Conservation (phyloP, 192 early-diverging fungal species). For the Entomortierella lignicola region DNA sequence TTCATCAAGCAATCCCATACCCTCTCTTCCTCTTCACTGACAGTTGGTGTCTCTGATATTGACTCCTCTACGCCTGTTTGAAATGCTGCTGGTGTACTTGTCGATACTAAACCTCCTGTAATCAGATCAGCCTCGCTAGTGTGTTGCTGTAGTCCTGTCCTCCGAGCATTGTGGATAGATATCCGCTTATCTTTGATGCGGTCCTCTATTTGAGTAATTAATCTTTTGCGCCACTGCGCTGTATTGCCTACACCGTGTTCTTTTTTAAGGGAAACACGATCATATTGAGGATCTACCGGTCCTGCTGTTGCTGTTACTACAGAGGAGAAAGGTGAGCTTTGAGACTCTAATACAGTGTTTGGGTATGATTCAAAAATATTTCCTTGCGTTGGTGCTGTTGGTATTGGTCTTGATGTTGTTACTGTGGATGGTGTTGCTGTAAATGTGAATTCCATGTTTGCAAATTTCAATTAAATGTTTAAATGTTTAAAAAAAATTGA, state of each 20-base stretch:
- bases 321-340: too few species aligned
- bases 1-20: not conserved
- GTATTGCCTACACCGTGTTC: constrained; percentile 35
- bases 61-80: not conserved
- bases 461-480: not conserved
- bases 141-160: constrained; percentile 2
- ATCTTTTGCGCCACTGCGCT: constrained; percentile 32
- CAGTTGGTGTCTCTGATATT: not conserved
- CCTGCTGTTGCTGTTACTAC: not conserved
- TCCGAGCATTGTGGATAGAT: constrained; percentile 34
- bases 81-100: not conserved
- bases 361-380: not conserved
- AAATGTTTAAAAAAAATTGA: not conserved
- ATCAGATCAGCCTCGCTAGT: not conserved
- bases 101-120: not conserved
- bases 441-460: constrained; percentile 31
- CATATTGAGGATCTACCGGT: constrained; percentile 1
- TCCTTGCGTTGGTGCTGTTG: not conserved
- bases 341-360: not conserved
- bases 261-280: constrained; percentile 19
- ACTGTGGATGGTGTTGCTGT: constrained; percentile 8
- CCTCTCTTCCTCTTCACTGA: constrained; percentile 30
- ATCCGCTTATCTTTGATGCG: constrained; percentile 33
- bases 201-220: constrained; percentile 38
- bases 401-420: not conserved